These are phyloP conservation scores for Neoboletus brunneissimus DNA, from an alignment of 768 basidiomycete genomes.

Conservation along the genomic window DNA sequence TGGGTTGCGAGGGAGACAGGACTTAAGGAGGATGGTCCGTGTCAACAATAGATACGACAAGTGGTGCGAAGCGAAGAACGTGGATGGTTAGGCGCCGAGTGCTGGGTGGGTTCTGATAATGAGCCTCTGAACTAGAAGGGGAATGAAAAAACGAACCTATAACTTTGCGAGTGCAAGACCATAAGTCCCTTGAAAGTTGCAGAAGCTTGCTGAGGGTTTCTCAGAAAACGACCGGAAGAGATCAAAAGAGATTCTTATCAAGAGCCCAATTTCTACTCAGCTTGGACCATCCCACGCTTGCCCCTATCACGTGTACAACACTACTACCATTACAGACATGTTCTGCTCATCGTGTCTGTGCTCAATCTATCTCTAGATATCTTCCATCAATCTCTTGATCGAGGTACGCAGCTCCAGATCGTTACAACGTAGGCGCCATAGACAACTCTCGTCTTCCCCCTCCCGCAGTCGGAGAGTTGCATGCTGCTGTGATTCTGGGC, in stretches of 20 bases:
- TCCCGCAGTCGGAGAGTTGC: slow-evolving; percentile 57
- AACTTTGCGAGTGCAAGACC: slow-evolving; percentile 43
- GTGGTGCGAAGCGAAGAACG: slow-evolving; percentile 58
- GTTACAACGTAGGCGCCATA: slow-evolving; percentile 66
- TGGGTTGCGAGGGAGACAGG: slow-evolving; percentile 20
- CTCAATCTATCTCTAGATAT: slow-evolving; percentile 4
- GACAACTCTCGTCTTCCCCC: slow-evolving; percentile 65
- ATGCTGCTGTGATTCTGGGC: slow-evolving; percentile 15
- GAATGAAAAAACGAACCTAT: slow-evolving; percentile 16
- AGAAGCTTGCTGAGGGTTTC: not conserved
- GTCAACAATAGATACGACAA: slow-evolving; percentile 57
- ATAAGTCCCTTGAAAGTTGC: slow-evolving; percentile 44
- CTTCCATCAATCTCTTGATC: slow-evolving; percentile 44
- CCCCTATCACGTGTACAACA: not conserved
- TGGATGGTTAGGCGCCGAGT: slow-evolving; percentile 35
- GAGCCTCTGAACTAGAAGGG: not conserved
- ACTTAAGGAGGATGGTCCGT: slow-evolving; percentile 79
- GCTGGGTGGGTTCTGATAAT: slow-evolving; percentile 14
- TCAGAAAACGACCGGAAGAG: not conserved
- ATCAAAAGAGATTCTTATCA: slow-evolving; percentile 16
- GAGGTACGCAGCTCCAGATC: slow-evolving; percentile 41
- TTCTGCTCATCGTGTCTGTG: not conserved
- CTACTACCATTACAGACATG: not conserved
- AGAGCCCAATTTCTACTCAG: not conserved
- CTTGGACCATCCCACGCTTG: not conserved